Percentiles rank a stretch among this genome's conserved stretches.
Conservation (phyloP, 2,329 filamentous ascomycete species). For the Celoporthe dispersa region DNA sequence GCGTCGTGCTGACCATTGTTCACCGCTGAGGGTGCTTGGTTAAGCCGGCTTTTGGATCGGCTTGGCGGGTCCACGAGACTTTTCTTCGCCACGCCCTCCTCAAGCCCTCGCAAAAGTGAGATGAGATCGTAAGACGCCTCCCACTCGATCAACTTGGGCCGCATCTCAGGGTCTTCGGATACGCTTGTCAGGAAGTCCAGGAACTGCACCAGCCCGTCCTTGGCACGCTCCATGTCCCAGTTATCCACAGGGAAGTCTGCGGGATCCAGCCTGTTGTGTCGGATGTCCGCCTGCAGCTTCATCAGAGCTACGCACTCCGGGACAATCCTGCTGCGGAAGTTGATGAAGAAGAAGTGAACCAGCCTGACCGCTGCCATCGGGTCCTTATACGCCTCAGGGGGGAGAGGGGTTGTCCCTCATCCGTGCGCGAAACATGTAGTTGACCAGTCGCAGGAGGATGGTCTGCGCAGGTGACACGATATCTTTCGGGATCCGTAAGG, state of each 20-base stretch:
- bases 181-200: conserved; percentile 91
- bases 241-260: conserved; percentile 92
- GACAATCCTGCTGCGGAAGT: conserved; percentile 89
- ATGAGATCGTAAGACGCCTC: conserved; percentile 89
- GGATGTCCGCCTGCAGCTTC: conserved; percentile 89
- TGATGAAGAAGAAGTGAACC: conserved; percentile 89
- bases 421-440: conserved; percentile 78
- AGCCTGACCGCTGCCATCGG: conserved; percentile 62
- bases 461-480: conserved; percentile 96
- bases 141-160: conserved; percentile 86
- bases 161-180: conserved; percentile 82
- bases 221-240: conserved; percentile 97
- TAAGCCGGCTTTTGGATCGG: conserved; percentile 43
- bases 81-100: conserved; percentile 85
- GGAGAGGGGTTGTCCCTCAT: conserved; percentile 46
- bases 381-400: conserved; percentile 53
- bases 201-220: conserved; percentile 92
- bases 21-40: conserved; percentile 38
- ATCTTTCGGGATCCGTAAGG: conserved; percentile 89
- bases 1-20: conserved; percentile 40
- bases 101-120: conserved; percentile 82
- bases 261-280: conserved; percentile 73
- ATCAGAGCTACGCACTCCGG: conserved; percentile 95
- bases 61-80: conserved; percentile 59
- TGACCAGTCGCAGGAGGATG: conserved; percentile 87